phyloP scores from a whole-genome alignment of 83 land plant genomes.

The Picea mariana region DNA sequence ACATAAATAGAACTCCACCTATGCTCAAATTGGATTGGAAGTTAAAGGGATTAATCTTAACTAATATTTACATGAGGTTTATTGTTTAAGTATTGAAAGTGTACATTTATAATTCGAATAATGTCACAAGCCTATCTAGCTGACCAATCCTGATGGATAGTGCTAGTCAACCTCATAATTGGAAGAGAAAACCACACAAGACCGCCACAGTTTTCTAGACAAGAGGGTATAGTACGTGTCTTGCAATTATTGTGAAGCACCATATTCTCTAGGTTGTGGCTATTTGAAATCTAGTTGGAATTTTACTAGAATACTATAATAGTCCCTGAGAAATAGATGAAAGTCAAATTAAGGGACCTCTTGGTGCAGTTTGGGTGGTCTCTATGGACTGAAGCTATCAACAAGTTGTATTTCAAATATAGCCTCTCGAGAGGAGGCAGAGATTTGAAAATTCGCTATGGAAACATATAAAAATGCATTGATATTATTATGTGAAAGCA shows the following conservation, averaged over 20 bases:
- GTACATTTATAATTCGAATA: constrained; percentile 2
- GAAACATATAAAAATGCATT: constrained; percentile 29
- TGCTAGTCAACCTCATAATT: constrained; percentile 59
- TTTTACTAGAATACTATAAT: constrained; percentile 51
- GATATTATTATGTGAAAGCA: constrained; percentile 47
- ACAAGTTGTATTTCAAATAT: constrained; percentile 50
- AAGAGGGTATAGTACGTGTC: constrained; percentile 57
- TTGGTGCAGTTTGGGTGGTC: constrained; percentile 54
- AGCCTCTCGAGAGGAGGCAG: constrained; percentile 41
- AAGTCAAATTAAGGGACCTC: constrained; percentile 67
- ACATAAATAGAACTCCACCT: too few relatives aligned
- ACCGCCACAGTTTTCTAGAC: constrained; percentile 54
- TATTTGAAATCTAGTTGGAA: constrained; percentile 56
- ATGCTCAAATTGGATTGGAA: too few relatives aligned
- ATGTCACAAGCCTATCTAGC: constrained; percentile 46
- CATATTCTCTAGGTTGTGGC: constrained; percentile 50
- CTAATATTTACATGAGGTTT: too few relatives aligned
- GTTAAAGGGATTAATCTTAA: too few relatives aligned
- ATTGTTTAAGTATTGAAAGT: too few relatives aligned
- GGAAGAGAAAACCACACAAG: constrained; percentile 76
- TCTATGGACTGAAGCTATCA: constrained; percentile 43
- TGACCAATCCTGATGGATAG: constrained; percentile 63
- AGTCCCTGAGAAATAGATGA: constrained; percentile 57
- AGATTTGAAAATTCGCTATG: constrained; percentile 21
- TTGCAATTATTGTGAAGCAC: constrained; percentile 65